These are phyloP conservation scores for Salix purpurea DNA, from an alignment of 345 rosid species.

Conservation along the genomic window DNA sequence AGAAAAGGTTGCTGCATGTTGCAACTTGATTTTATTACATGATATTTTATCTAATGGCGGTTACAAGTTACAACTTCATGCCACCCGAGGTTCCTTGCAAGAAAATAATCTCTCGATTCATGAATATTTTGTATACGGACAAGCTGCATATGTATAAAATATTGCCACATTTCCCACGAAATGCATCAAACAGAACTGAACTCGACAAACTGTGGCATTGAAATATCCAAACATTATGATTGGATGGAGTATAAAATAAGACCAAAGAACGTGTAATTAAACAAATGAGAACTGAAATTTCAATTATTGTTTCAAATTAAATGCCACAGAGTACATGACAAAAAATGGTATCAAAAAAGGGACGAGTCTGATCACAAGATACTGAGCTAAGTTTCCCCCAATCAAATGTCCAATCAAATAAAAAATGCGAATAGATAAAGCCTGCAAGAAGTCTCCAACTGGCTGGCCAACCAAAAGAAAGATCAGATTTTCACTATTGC, in stretches of 20 bases:
- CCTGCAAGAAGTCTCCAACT: slow-evolving; percentile 25
- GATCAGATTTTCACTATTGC: slow-evolving; percentile 11
- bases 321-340: slow-evolving; percentile 15
- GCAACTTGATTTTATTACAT: background rate
- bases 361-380: background rate
- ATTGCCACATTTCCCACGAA: background rate
- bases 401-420: slow-evolving; percentile 25
- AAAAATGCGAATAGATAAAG: slow-evolving; percentile 15
- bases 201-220: background rate
- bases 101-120: background rate
- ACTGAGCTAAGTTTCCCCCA: background rate
- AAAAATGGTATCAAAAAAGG: slow-evolving; percentile 6
- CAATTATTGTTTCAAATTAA: background rate
- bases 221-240: background rate
- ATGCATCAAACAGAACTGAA: background rate
- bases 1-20: background rate
- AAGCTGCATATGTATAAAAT: background rate
- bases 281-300: background rate
- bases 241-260: background rate
- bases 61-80: background rate
- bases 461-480: slow-evolving; percentile 25
- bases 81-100: background rate
- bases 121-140: background rate
- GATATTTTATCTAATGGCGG: background rate
- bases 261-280: background rate